A percentile compares a stretch with the other conserved stretches of the same genome.
phyloP scores from a whole-genome alignment of 805 yeast species.

The Debaryomyces prosopidis region DNA sequence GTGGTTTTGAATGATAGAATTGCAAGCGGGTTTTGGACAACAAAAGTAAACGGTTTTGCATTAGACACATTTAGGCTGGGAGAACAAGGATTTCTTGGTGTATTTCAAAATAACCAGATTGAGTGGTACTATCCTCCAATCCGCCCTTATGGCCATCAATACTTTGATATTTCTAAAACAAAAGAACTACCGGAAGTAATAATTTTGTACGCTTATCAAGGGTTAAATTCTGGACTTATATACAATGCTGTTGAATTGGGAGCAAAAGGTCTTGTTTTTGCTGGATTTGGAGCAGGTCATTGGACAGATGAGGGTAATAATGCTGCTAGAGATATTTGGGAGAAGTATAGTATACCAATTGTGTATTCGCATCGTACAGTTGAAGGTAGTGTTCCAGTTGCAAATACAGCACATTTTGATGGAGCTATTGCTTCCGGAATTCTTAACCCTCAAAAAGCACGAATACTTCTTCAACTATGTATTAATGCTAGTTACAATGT shows the following conservation, averaged over 20 bases:
- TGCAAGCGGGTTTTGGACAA: constrained; percentile 67
- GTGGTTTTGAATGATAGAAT: constrained; percentile 69
- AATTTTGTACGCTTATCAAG: constrained; percentile 63
- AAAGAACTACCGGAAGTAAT: constrained; percentile 45
- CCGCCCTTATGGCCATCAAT: constrained; percentile 50
- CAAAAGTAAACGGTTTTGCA: constrained; percentile 69
- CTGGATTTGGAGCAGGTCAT: constrained; percentile 74
- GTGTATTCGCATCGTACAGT: constrained; percentile 65
- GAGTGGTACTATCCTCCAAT: constrained; percentile 65
- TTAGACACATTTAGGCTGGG: constrained; percentile 66
- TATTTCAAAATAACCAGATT: constrained; percentile 63
- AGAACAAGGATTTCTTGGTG: constrained; percentile 71
- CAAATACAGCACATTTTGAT: constrained; percentile 18
- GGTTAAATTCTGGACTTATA: constrained; percentile 50
- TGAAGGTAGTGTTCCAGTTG: constrained; percentile 69
- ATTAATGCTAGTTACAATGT: constrained; percentile 41
- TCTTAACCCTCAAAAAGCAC: constrained; percentile 62
- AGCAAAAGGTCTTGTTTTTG: constrained; percentile 59
- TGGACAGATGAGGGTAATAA: constrained; percentile 51
- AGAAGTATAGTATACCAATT: constrained; percentile 46
- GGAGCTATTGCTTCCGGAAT: constrained; percentile 63
- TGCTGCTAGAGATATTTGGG: constrained; percentile 38
- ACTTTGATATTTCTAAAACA: constrained; percentile 36
- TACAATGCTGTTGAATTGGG: constrained; percentile 45
- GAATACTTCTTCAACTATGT: constrained; percentile 59